phyloP scores from a whole-genome alignment of 2,329 filamentous ascomycete species.

The Trichoderma oligosporum region DNA sequence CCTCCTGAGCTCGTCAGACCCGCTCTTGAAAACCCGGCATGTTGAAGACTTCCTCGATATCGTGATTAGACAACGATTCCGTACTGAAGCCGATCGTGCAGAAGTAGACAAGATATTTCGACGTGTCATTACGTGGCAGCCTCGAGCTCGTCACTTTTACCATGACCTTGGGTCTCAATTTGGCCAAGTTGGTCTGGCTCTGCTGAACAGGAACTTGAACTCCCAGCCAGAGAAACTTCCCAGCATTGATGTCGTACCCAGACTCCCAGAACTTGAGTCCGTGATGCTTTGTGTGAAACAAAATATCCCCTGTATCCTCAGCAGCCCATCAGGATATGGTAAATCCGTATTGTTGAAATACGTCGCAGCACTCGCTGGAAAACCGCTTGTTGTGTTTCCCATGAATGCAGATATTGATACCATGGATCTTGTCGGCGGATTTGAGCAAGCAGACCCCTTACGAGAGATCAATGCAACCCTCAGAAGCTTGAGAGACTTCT shows the following conservation, averaged over 20 bases:
- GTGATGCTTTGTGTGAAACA: slow-evolving; percentile 83
- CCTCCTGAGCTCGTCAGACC: slow-evolving; percentile 50
- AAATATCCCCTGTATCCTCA: slow-evolving; percentile 83
- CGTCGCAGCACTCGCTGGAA: slow-evolving; percentile 74
- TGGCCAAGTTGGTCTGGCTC: slow-evolving; percentile 77
- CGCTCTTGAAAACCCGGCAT: slow-evolving; percentile 57
- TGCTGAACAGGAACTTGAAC: slow-evolving; percentile 58
- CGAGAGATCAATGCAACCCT: slow-evolving; percentile 62
- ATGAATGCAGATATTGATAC: slow-evolving; percentile 95
- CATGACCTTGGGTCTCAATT: slow-evolving; percentile 62
- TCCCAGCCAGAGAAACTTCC: slow-evolving; percentile 52
- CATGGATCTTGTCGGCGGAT: slow-evolving; percentile 95
- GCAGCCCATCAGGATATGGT: slow-evolving; percentile 78
- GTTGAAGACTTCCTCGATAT: slow-evolving; percentile 74
- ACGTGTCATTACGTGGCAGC: slow-evolving; percentile 54
- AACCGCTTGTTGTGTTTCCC: slow-evolving; percentile 73
- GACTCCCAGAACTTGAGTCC: slow-evolving; percentile 75
- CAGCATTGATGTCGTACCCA: slow-evolving; percentile 47
- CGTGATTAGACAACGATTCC: slow-evolving; percentile 83
- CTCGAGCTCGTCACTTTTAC: slow-evolving; percentile 60
- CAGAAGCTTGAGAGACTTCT: slow-evolving; percentile 46
- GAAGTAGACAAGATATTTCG: slow-evolving; percentile 64
- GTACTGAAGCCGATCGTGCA: slow-evolving; percentile 63
- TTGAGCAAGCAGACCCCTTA: slow-evolving; percentile 85
- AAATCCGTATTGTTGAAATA: slow-evolving; percentile 80